A percentile compares a stretch with the other conserved stretches of the same genome.
phyloP scores from a whole-genome alignment of 257 asterid species.

The Forsythia suspensa region DNA sequence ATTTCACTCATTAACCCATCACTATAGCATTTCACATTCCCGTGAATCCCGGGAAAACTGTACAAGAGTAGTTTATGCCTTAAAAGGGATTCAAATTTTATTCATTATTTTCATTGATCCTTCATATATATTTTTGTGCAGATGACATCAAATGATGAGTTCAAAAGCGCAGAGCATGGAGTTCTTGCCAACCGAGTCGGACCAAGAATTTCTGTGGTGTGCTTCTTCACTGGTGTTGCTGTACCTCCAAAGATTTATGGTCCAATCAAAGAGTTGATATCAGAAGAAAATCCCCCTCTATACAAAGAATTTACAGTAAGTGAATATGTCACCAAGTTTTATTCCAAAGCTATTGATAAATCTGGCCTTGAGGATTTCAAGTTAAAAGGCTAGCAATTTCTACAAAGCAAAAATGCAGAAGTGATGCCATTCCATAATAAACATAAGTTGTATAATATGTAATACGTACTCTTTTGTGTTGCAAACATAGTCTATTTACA shows the following conservation, averaged over 20 bases:
- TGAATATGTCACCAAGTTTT: conserved; percentile 23
- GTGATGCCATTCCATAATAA: no score
- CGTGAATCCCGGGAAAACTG: no score
- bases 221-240: conserved; percentile 35
- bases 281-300: conserved; percentile 38
- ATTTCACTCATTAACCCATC: no score
- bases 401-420: not conserved
- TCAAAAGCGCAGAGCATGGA: conserved; percentile 45
- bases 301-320: conserved; percentile 35
- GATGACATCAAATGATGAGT: conserved; percentile 45
- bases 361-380: conserved; percentile 26
- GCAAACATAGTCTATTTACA: no score
- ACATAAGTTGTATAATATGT: no score
- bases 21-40: no score
- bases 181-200: conserved; percentile 40
- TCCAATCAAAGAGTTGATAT: conserved; percentile 43
- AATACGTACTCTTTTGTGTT: no score
- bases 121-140: conserved; percentile 2
- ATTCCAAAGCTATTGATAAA: conserved; percentile 25
- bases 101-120: not conserved
- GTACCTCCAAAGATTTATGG: conserved; percentile 24
- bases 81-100: no score
- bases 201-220: conserved; percentile 51
- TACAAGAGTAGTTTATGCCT: no score
- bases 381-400: not conserved